Percentiles rank a stretch among this genome's conserved stretches.
These are phyloP conservation scores for Fusarium udum DNA, from an alignment of 2,329 filamentous ascomycete species.

Conservation along the genomic window DNA sequence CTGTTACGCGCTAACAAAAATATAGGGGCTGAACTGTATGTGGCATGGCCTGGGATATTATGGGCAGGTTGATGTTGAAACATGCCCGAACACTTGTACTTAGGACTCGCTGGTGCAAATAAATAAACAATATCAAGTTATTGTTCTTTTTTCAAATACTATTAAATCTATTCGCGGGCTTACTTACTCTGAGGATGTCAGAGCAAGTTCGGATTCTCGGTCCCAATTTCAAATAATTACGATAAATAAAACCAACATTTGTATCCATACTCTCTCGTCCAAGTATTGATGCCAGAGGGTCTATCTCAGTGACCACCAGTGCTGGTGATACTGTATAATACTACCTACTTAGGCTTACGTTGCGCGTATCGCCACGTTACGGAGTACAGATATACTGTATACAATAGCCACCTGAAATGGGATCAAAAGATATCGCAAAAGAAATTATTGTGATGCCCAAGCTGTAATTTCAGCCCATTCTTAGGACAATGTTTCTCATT, in stretches of 20 bases:
- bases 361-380: neutral
- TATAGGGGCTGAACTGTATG: too few relatives aligned
- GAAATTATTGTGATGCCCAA: neutral
- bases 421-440: neutral
- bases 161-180: neutral
- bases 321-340: neutral
- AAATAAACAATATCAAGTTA: neutral
- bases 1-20: too few relatives aligned
- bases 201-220: neutral
- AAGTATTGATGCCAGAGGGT: neutral
- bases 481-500: neutral
- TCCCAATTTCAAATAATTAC: neutral
- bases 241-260: neutral
- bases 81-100: neutral
- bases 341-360: neutral
- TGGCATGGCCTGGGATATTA: neutral
- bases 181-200: neutral
- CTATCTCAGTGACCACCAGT: neutral
- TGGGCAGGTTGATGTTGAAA: neutral
- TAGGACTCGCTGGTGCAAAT: neutral
- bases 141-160: neutral
- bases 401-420: neutral
- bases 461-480: constrained; percentile 8
- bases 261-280: neutral
- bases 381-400: neutral